Base-by-base conservation (phyloP, 257 asterid genomes). In the Plantago major region DNA sequence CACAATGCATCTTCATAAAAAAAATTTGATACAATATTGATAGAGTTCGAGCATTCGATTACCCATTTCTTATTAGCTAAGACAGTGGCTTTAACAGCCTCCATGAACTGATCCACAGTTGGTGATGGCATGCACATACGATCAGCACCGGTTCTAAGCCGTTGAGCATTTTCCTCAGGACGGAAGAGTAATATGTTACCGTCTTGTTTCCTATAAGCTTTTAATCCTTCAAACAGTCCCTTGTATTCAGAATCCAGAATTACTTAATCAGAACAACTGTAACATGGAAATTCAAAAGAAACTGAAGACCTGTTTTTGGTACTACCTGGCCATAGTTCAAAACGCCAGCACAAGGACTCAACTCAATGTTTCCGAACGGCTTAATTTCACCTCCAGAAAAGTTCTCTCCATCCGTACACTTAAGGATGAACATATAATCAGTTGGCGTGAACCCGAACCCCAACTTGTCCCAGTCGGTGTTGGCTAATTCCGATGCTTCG, bases 101-200 rank as follows among this genome's bases (percentile, higher is more conserved):
- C 90, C 62, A 87, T 30, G 71, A 87, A 87, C 66, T 84, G 88
- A 50, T 87, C 88, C 46, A 84, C 90, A 28, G 85, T 78, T 7
- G 88, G 95, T 58, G 94, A 69, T 69, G 95, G 87, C 94, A 84
- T 80, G 69, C 90, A 87, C 89, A 87, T 84, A 17, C 94, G 94
- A 55, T 87, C 90, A 0, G 95, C 95, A n/a, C 95, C 94, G 73
- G 63, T 71, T 62, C 74, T 71, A 62, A 87, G 67, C 19, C 95
- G 85, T 45, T 51, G 46, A 5, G 81, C 95, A 66, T 87, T 87
- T 73, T 87, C 95, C 63, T 80, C 85, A 0, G 94, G 95, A 40
- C 95, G 94, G 55, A 87, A 84, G 18, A 87, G 68, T 67, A 87
- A 73, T 64, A 80, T 81, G 43, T 68, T 84, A 8, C 85, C 90